phyloP scores from a whole-genome alignment of 768 basidiomycete genomes.

The Lyophyllum semitale region DNA sequence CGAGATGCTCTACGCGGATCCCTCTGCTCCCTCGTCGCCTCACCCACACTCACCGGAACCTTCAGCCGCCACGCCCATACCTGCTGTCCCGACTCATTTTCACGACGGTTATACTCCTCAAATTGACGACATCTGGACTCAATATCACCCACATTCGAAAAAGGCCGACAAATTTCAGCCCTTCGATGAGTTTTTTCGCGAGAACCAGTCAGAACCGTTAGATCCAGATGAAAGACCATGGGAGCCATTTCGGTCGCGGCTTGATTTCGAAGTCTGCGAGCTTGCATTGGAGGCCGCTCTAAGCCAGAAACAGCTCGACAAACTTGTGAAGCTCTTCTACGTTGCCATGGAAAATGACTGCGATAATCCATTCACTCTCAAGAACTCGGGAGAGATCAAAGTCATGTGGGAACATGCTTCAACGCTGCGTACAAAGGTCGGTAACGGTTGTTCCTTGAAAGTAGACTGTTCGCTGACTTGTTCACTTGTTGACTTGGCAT shows the following conservation, averaged over 20 bases:
- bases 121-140: not conserved
- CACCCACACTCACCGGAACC: too few species aligned
- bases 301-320: not conserved
- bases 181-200: not conserved
- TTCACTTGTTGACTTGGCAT: too few species aligned
- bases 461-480: too few species aligned
- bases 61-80: too few species aligned
- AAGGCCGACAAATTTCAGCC: not conserved
- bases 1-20: too few species aligned
- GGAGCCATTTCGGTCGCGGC: conserved; percentile 6
- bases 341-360: not conserved
- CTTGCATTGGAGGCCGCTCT: conserved; percentile 2
- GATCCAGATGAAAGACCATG: not conserved
- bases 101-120: too few species aligned
- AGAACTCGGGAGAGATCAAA: not conserved
- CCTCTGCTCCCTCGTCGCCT: too few species aligned
- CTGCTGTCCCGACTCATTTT: too few species aligned
- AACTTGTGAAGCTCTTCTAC: not conserved
- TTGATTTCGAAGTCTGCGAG: conserved; percentile 8
- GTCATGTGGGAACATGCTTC: conserved; percentile 1
- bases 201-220: not conserved
- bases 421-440: not conserved
- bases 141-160: not conserved
- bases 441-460: not conserved
- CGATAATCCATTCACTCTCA: not conserved